Base-by-base conservation (phyloP, 352 stramenopile species). In the Globisporangium paroecandrum region DNA sequence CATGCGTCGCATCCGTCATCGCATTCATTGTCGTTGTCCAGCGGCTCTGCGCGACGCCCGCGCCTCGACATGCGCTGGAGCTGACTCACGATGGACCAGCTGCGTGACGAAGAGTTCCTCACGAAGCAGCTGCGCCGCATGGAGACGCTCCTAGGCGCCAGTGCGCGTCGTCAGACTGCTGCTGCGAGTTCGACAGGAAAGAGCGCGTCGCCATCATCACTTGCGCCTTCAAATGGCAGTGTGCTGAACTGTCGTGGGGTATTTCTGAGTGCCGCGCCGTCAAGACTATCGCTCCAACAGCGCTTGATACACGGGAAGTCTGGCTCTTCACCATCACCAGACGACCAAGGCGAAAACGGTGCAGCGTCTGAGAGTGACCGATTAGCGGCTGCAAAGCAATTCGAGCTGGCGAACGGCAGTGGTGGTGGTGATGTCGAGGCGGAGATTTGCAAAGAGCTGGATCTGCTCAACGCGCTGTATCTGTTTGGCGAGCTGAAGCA, bases 71-170 rank as follows among this genome's bases (percentile, higher is more conserved):
- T 85, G 65, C 82, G 83, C 8, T 94, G 86, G 86, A 71, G 77
- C n/a, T 77, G 82, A n/a, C 67, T 94, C 24, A 69, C 71, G 8
- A 76, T 90, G 49, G 81, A 79, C 4, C 84, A 91, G 58, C 73
- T 93, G 34, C 69, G 71, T 24, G 78, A 93, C 56, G 82, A 89
- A 25, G 81, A 85, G 53, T 94, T 93, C 32, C 69, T 94, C 36
- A 72, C 66, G 29, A 88, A 90, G 61, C 83, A 94, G 62, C 58
- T 88, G 49, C 78, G 80, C 43, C 83, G 83, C 3, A 74, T 89
- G 57, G 82, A 93, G 67, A 78, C 69, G 24, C 66, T 81, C 2
- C 65, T 79, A 20, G 69, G 70, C 13, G 83, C 77, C 9, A 65
- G 20, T 20, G 49, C 65, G 24, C 65, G 49, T 9, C 65, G 58